Base-by-base conservation (phyloP, 257 asterid species). In the Hygrophila difformis region DNA sequence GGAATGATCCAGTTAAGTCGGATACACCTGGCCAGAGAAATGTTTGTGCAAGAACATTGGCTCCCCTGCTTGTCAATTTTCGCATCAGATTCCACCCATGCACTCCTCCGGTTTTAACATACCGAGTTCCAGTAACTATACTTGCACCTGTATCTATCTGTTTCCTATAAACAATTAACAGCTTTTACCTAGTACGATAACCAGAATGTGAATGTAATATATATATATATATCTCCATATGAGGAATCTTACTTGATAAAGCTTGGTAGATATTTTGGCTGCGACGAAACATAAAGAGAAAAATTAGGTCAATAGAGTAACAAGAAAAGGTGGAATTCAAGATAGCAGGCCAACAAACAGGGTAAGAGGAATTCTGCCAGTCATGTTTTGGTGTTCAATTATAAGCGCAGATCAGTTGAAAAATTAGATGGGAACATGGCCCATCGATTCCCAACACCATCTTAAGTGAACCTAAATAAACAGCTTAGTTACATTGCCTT, bases 21-120 rank as follows among this genome's bases (percentile, higher is more conserved):
- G 99, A 86, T 50, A 86, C 99, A 64, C 99, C 96, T 16, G 96
- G 99, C 99, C 99, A 86, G 53, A 91, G 94, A 41, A 91, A 63
- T 12, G 99, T 86, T 42, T 86, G 99, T 36, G 96, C 96, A 48
- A 91, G 99, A 51, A 91, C 95, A 65, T 91, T 91, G 50, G 99
- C 99, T 42, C 99, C 96, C 61, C 99, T 86, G 74, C 99, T 91
- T 2, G 99, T 91, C 78, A 86, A 57, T 62, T 91, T 91, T 46
- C 96, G 94, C 96, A 82, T 86, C 37, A 91, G 66, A 74, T 73
- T 91, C 99, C 99, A 91, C 18, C 99, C 99, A 39, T 86, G 95
- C 35, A 86, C 95, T 13, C 99, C 99, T 36, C 99, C 95, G 45
- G 81, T 88, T 64, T 71, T 67, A 35, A 91, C 95, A 72, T 91